phyloP scores from a whole-genome alignment of 2,329 filamentous ascomycete species.

The Fusarium fracticaudum region DNA sequence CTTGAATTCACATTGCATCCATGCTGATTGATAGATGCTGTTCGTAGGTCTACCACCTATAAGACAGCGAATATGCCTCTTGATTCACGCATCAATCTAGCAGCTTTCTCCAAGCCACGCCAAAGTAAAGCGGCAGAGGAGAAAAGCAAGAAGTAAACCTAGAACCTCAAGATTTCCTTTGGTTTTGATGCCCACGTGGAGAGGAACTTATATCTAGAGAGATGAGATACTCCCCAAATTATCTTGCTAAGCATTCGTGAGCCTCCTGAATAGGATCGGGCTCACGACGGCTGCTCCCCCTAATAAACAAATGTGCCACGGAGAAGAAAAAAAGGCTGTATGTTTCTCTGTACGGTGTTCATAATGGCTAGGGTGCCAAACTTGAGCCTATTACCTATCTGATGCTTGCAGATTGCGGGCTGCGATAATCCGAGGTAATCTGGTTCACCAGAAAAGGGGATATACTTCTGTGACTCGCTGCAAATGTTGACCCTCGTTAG shows the following conservation, averaged over 20 bases:
- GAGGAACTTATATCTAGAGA: not conserved
- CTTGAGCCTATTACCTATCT: not conserved
- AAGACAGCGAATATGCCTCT: not conserved
- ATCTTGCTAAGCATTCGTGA: slow-evolving; percentile 26
- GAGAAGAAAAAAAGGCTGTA: not conserved
- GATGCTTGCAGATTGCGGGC: not conserved
- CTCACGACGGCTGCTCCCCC: slow-evolving; percentile 10
- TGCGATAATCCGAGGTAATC: not conserved
- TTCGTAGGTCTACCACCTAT: not conserved
- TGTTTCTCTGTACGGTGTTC: not conserved
- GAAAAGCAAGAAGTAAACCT: no score
- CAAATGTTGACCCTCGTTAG: not conserved
- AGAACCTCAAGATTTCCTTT: not conserved
- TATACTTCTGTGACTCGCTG: not conserved
- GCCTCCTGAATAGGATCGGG: slow-evolving; percentile 18
- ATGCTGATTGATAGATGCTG: not conserved
- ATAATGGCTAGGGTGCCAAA: not conserved
- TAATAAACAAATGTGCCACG: not conserved
- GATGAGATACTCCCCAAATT: slow-evolving; percentile 5
- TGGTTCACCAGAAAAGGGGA: not conserved
- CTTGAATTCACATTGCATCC: not conserved
- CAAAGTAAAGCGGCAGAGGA: not conserved
- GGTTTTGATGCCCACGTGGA: not conserved
- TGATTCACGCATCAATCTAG: not conserved
- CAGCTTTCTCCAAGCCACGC: not conserved